Conservation (phyloP, 139 green algal genomes). For the Chlorella sorokiniana region DNA sequence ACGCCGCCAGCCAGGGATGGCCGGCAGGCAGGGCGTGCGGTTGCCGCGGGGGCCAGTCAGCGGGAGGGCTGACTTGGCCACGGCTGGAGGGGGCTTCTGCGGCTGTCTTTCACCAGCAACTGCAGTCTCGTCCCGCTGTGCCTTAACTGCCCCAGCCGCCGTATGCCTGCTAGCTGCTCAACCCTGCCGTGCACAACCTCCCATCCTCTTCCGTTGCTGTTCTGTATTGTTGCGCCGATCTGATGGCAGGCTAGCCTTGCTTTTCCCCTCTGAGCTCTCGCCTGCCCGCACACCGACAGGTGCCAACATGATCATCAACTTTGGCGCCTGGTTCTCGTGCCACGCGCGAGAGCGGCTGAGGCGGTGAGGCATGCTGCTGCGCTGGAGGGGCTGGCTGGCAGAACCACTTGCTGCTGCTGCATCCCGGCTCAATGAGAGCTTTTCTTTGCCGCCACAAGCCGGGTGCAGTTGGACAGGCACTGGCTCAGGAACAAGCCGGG, state of each 20-base stretch:
- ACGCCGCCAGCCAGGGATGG: neutral
- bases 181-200: too few species aligned
- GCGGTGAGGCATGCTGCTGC: slow-evolving; percentile 4
- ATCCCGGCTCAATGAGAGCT: too few species aligned
- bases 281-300: neutral
- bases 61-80: too few species aligned
- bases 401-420: neutral
- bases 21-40: neutral
- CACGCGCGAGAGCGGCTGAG: slow-evolving; percentile 51
- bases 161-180: too few species aligned
- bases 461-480: too few species aligned
- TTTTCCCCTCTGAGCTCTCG: neutral
- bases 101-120: too few species aligned
- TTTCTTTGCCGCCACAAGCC: too few species aligned
- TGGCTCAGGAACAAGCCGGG: too few species aligned
- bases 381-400: neutral
- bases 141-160: neutral
- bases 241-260: neutral
- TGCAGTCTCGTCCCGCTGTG: neutral
- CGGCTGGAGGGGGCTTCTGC: too few species aligned
- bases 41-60: too few species aligned
- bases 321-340: slow-evolving; percentile 47
- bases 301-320: slow-evolving; percentile 34
- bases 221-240: too few species aligned
- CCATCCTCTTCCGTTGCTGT: too few species aligned